These are phyloP conservation scores for Colletotrichum nymphaeae DNA, from an alignment of 2,329 filamentous ascomycete genomes.

Conservation along the genomic window DNA sequence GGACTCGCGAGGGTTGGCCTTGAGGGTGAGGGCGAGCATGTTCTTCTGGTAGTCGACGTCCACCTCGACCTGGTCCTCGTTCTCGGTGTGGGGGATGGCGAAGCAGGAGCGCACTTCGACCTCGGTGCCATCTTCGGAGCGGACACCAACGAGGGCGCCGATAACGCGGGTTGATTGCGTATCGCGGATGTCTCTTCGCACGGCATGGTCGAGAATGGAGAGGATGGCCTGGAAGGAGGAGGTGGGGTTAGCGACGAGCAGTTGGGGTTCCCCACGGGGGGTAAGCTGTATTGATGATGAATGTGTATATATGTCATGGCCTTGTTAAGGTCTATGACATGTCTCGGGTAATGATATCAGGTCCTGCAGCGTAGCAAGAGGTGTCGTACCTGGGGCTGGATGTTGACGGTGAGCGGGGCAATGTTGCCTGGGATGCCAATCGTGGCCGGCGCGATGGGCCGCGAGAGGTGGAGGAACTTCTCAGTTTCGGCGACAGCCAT, in stretches of 20 bases:
- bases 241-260: conserved; percentile 18
- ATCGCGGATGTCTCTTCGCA: conserved; percentile 80
- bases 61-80: conserved; percentile 97
- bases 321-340: not conserved
- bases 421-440: conserved; percentile 86
- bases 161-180: conserved; percentile 96
- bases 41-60: conserved; percentile 99
- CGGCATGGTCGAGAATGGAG: conserved; percentile 91
- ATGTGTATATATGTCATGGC: not conserved
- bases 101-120: conserved; percentile 97
- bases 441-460: conserved; percentile 86
- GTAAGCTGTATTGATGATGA: not conserved
- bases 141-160: conserved; percentile 90
- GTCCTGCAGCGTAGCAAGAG: conserved; percentile 25
- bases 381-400: conserved; percentile 88
- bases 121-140: conserved; percentile 96
- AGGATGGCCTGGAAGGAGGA: conserved; percentile 67
- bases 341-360: not conserved
- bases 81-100: conserved; percentile 98
- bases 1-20: conserved; percentile 92
- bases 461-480: conserved; percentile 93
- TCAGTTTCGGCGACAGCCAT: conserved; percentile 82
- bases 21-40: conserved; percentile 95
- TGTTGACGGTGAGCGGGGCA: conserved; percentile 91
- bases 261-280: not conserved